phyloP scores from a whole-genome alignment of 331 rosid genomes.

The Quercus phellos region DNA sequence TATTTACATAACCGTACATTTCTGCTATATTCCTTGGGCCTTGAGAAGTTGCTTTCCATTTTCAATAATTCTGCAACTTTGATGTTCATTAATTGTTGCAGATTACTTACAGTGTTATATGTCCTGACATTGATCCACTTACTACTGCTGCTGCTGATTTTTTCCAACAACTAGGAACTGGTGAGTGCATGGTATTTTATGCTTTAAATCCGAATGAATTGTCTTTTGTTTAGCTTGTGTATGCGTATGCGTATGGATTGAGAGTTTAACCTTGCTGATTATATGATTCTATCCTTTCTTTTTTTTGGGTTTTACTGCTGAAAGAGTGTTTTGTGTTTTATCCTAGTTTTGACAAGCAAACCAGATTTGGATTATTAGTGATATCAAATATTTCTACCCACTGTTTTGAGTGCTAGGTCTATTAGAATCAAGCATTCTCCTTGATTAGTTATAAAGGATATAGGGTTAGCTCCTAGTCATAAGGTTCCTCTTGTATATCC shows the following conservation, averaged over 20 bases:
- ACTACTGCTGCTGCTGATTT: conserved; percentile 87
- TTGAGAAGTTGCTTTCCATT: conserved; percentile 21
- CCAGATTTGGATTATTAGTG: not conserved
- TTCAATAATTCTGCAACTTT: conserved; percentile 8
- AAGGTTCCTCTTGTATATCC: too few species aligned
- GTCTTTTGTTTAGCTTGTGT: conserved; percentile 10
- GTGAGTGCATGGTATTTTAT: conserved; percentile 38
- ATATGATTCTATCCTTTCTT: not conserved
- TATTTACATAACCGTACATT: conserved; percentile 4
- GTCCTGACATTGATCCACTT: conserved; percentile 96
- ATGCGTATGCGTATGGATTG: not conserved
- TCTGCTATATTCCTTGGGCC: not conserved
- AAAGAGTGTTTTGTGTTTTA: not conserved
- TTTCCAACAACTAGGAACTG: conserved; percentile 96
- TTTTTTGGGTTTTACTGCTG: not conserved
- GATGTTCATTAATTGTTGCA: conserved; percentile 44
- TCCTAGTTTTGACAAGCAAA: not conserved
- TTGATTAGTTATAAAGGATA: not conserved
- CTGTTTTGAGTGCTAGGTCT: not conserved
- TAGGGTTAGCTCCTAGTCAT: not conserved
- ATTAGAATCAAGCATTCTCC: not conserved
- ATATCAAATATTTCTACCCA: not conserved
- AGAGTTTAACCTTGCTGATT: not conserved
- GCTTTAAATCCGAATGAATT: conserved; percentile 9
- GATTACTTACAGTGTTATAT: conserved; percentile 72